Evolutionary conservation across 768 basidiomycete genomes (phyloP).

Genomic region (Tephrocybe sp.): DNA sequence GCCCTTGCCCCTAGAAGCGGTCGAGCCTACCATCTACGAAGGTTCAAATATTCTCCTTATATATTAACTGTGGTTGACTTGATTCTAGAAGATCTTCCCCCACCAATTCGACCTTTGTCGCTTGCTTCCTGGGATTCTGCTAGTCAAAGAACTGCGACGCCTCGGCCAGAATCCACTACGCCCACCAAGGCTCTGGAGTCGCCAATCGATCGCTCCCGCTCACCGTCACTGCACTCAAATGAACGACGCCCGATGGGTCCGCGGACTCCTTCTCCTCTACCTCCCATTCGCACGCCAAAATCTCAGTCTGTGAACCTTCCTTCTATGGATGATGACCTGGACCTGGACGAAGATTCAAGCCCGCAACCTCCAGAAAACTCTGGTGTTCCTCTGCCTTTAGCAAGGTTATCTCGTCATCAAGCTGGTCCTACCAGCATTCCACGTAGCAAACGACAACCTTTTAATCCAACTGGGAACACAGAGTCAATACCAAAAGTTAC

Average conservation of each 20-base stretch:
- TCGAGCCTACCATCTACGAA: constrained; percentile 77
- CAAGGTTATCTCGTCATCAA: constrained; percentile 24
- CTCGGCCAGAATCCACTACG: constrained; percentile 41
- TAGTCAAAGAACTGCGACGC: constrained; percentile 44
- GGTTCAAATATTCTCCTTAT: constrained; percentile 36
- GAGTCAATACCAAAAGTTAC: constrained; percentile 52
- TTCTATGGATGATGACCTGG: constrained; percentile 42
- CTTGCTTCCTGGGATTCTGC: constrained; percentile 43
- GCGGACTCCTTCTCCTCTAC: constrained; percentile 71
- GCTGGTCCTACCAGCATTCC: constrained; percentile 51
- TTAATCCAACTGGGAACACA: constrained; percentile 49
- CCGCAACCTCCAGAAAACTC: constrained; percentile 19
- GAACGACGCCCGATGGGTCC: constrained; percentile 71
- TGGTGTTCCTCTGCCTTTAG: constrained; percentile 17
- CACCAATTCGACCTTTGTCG: constrained; percentile 51
- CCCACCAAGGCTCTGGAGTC: constrained; percentile 32
- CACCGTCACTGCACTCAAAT: constrained; percentile 43
- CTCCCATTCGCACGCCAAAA: constrained; percentile 41
- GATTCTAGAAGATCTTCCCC: constrained; percentile 57
- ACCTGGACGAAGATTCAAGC: constrained; percentile 25
- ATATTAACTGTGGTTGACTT: constrained; percentile 9
- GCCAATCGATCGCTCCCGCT: constrained; percentile 36
- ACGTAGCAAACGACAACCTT: constrained; percentile 69
- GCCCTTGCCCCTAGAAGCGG: constrained; percentile 37
- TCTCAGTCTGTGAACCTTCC: constrained; percentile 31